Conservation (phyloP, 352 stramenopile species). For the Elongisporangium undulatum region DNA sequence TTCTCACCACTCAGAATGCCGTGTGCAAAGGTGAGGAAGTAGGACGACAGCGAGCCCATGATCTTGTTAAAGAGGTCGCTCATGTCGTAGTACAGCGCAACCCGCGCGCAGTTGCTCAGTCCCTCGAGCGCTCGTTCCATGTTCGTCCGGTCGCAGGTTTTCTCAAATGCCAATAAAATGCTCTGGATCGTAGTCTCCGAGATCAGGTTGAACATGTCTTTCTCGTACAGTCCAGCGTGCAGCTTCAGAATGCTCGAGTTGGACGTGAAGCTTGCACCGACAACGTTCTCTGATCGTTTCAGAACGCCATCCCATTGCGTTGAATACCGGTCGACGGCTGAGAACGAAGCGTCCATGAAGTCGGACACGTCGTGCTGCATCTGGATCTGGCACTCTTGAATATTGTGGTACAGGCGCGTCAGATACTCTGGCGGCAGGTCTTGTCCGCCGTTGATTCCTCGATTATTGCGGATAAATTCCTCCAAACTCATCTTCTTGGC, state of each 20-base stretch:
- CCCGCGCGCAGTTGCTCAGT: constrained; percentile 78
- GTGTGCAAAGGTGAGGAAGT: constrained; percentile 84
- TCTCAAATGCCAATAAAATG: constrained; percentile 78
- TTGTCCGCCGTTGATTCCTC: constrained; percentile 77
- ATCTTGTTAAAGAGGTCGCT: constrained; percentile 78
- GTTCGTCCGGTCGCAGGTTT: constrained; percentile 78
- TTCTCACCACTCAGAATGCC: constrained; percentile 81
- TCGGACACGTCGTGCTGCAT: constrained; percentile 88
- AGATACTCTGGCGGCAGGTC: constrained; percentile 74
- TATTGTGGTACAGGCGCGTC: constrained; percentile 76
- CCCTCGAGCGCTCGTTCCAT: constrained; percentile 82
- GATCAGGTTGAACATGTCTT: constrained; percentile 87
- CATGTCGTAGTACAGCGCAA: constrained; percentile 85
- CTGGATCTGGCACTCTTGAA: constrained; percentile 80
- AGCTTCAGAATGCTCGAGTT: constrained; percentile 85
- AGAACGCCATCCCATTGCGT: constrained; percentile 86
- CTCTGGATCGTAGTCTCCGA: constrained; percentile 76
- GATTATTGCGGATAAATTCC: constrained; percentile 87
- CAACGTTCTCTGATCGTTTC: constrained; percentile 84
- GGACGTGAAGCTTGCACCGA: constrained; percentile 83
- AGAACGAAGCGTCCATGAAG: constrained; percentile 58
- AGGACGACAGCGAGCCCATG: constrained; percentile 72
- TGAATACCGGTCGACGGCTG: constrained; percentile 80
- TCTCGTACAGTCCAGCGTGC: constrained; percentile 77
- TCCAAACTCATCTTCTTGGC: constrained; percentile 87